Evolutionary conservation across 2,329 filamentous ascomycete genomes (phyloP).

Genomic region (Aspergillus arachidicola): DNA sequence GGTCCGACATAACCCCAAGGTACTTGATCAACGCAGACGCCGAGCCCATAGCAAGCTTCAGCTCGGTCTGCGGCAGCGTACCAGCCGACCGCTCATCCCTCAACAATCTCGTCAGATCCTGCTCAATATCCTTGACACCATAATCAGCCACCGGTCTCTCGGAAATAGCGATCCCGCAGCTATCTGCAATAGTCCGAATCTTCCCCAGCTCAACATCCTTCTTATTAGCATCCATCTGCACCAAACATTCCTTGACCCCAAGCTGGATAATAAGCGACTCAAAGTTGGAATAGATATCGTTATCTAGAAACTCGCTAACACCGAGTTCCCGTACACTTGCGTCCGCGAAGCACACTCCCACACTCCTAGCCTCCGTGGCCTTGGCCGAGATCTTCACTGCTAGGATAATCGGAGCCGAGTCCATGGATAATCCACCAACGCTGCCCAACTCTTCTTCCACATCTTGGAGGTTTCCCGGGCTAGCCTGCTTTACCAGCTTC

Average conservation of each 20-base stretch:
- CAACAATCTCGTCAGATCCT: constrained; percentile 83
- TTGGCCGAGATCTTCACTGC: constrained; percentile 93
- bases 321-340: constrained; percentile 93
- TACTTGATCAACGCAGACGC: constrained; percentile 95
- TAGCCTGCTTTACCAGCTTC: constrained; percentile 89
- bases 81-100: constrained; percentile 81
- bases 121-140: constrained; percentile 87
- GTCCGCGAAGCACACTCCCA: constrained; percentile 97
- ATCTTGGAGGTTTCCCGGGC: constrained; percentile 93
- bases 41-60: constrained; percentile 95
- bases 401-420: constrained; percentile 90
- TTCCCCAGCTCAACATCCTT: constrained; percentile 90
- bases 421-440: constrained; percentile 60
- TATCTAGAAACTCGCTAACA: constrained; percentile 98
- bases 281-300: constrained; percentile 97
- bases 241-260: constrained; percentile 87
- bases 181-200: constrained; percentile 84
- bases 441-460: constrained; percentile 90
- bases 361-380: constrained; percentile 77
- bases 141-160: constrained; percentile 79
- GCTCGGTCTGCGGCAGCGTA: constrained; percentile 82
- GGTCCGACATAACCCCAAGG: constrained; percentile 83
- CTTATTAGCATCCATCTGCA: constrained; percentile 76
- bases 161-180: constrained; percentile 85
- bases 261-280: constrained; percentile 95